These are phyloP conservation scores for Suhomyces wounanorum DNA, from an alignment of 1,139 yeast species.

Conservation along the genomic window DNA sequence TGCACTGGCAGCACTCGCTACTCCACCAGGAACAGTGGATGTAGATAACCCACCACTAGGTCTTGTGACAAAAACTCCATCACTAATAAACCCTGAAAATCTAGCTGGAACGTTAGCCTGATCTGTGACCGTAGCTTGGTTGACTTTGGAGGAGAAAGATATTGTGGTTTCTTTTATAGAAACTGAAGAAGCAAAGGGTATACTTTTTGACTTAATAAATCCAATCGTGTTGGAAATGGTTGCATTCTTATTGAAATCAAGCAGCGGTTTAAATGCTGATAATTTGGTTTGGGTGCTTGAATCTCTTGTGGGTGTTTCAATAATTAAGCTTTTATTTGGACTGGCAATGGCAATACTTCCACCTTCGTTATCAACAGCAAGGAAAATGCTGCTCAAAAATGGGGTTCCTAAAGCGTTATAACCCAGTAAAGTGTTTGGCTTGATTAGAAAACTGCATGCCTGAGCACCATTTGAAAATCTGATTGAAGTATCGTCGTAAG, in stretches of 20 bases:
- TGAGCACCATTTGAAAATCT: constrained; percentile 53
- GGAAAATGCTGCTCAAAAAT: constrained; percentile 55
- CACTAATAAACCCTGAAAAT: constrained; percentile 11
- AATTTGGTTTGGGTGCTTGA: neutral
- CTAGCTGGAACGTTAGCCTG: constrained; percentile 9
- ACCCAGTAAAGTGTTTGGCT: constrained; percentile 54
- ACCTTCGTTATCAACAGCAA: constrained; percentile 70
- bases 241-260: constrained; percentile 1
- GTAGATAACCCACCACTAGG: constrained; percentile 3
- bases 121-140: neutral
- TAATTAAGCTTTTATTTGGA: constrained; percentile 25
- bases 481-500: constrained; percentile 31
- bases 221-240: constrained; percentile 22
- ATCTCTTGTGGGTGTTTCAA: constrained; percentile 3
- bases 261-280: neutral
- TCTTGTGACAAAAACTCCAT: constrained; percentile 9
- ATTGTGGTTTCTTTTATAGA: neutral
- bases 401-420: constrained; percentile 63
- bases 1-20: constrained; percentile 11
- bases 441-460: constrained; percentile 63
- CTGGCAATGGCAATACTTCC: constrained; percentile 59
- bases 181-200: constrained; percentile 47
- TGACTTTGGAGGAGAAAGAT: neutral
- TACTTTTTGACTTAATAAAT: constrained; percentile 40
- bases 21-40: constrained; percentile 11